A percentile compares a stretch with the other conserved stretches of the same genome.
These are phyloP conservation scores for Blastomyces gilchristii DNA, from an alignment of 2,329 filamentous ascomycete genomes.

Conservation along the genomic window DNA sequence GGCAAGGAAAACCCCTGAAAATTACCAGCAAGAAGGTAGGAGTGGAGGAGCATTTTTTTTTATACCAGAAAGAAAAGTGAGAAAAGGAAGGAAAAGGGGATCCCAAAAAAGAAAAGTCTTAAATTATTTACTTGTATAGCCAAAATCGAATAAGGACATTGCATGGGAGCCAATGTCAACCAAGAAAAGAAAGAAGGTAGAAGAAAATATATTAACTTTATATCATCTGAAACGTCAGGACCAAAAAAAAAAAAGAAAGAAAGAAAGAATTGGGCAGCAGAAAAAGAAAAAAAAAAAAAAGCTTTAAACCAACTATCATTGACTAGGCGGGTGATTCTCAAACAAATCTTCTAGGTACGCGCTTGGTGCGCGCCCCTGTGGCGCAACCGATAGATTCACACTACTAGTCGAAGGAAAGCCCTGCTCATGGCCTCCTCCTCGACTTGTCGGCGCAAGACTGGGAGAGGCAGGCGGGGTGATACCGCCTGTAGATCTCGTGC, in stretches of 20 bases:
- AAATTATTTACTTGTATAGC: not conserved
- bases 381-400: slow-evolving; percentile 52
- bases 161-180: not conserved
- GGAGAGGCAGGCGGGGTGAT: slow-evolving; percentile 58
- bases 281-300: not conserved
- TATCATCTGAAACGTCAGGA: not conserved
- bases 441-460: slow-evolving; percentile 38
- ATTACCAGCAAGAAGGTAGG: not conserved
- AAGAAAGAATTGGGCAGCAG: not conserved
- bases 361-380: slow-evolving; percentile 67
- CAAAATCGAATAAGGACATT: not conserved
- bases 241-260: not conserved
- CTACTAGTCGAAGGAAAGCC: slow-evolving; percentile 44
- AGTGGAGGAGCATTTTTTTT: not conserved
- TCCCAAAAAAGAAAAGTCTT: not conserved
- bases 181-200: not conserved
- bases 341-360: slow-evolving; percentile 85
- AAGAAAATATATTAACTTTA: not conserved
- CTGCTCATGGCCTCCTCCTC: slow-evolving; percentile 21
- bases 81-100: not conserved
- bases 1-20: not conserved
- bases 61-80: not conserved
- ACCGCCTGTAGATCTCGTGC: slow-evolving; percentile 39
- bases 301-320: not conserved
- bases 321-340: slow-evolving; percentile 43